These are phyloP conservation scores for Hysterangium stoloniferum DNA, from an alignment of 768 basidiomycete species.

Conservation along the genomic window DNA sequence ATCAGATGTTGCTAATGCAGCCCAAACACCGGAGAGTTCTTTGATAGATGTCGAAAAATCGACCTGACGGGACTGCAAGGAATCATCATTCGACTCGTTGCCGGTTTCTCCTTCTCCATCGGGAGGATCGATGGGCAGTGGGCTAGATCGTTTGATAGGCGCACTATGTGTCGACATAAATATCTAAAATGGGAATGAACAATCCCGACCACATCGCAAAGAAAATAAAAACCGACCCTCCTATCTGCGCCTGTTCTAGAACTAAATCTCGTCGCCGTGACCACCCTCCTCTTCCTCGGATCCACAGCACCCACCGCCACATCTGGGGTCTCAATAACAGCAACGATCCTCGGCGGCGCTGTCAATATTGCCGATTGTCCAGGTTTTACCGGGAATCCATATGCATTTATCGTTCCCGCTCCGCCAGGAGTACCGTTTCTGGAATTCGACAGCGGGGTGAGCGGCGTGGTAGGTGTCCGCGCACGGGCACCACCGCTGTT, in stretches of 20 bases:
- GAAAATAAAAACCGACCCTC: conserved; percentile 42
- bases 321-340: conserved; percentile 80
- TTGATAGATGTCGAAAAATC: conserved; percentile 60
- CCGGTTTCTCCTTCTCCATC: conserved; percentile 17
- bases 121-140: conserved; percentile 17
- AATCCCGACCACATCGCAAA: conserved; percentile 3
- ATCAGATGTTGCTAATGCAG: conserved; percentile 40
- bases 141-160: conserved; percentile 27
- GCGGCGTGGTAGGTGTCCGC: conserved; percentile 40
- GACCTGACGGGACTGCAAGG: conserved; percentile 27
- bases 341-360: conserved; percentile 77
- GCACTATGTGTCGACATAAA: conserved; percentile 77
- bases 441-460: conserved; percentile 35
- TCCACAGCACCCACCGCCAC: conserved; percentile 88
- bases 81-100: conserved; percentile 1
- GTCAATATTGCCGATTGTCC: conserved; percentile 63
- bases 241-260: conserved; percentile 75
- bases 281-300: conserved; percentile 72
- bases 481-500: conserved; percentile 29
- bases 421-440: conserved; percentile 34
- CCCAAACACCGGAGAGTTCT: conserved; percentile 72
- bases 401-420: conserved; percentile 24
- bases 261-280: conserved; percentile 84
- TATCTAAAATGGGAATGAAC: conserved; percentile 37
- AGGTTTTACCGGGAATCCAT: too few relatives aligned